Percentiles rank a stretch among this genome's conserved stretches.
Evolutionary conservation across 1,284 basidiomycete species (phyloP).

Genomic region (Tranzscheliella williamsii): DNA sequence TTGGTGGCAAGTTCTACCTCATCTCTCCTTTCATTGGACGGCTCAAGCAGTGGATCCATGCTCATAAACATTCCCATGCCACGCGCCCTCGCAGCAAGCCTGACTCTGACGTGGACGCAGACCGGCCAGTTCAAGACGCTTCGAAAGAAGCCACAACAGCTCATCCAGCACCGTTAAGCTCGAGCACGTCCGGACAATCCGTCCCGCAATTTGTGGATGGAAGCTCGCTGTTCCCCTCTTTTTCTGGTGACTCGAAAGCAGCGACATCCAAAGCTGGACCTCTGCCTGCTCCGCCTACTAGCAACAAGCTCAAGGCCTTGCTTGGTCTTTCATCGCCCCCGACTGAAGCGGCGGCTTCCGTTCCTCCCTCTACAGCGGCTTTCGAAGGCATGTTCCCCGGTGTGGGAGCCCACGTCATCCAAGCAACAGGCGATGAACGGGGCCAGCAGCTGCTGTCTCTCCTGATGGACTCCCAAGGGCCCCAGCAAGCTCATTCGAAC

Average conservation of each 20-base stretch:
- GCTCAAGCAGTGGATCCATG: slow-evolving; percentile 56
- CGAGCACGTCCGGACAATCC: no score
- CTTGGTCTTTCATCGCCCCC: slow-evolving; percentile 32
- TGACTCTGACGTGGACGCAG: no score
- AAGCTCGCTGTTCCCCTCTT: slow-evolving; percentile 29
- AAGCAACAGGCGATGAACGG: slow-evolving; percentile 35
- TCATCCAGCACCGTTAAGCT: no score
- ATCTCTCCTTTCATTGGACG: slow-evolving; percentile 84
- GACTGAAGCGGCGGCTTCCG: slow-evolving; percentile 13
- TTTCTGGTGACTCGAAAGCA: slow-evolving; percentile 12
- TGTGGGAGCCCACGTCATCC: slow-evolving; percentile 35
- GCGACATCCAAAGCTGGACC: slow-evolving; percentile 13
- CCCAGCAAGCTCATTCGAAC: not conserved
- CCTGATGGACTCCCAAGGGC: slow-evolving; percentile 12
- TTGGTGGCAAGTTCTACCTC: slow-evolving; percentile 82
- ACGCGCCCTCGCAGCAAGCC: not conserved
- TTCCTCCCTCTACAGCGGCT: not conserved
- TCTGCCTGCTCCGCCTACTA: slow-evolving; percentile 35
- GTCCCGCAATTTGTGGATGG: slow-evolving; percentile 20
- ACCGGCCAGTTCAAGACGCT: no score
- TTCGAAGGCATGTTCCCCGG: slow-evolving; percentile 27
- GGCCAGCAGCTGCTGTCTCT: slow-evolving; percentile 39
- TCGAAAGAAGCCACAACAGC: no score
- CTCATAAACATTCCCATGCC: slow-evolving; percentile 48
- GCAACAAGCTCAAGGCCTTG: slow-evolving; percentile 44